Percentiles rank a stretch among this genome's conserved stretches.
phyloP scores from a whole-genome alignment of 148 eudicot species.

The Tetragonia tetragonoides region DNA sequence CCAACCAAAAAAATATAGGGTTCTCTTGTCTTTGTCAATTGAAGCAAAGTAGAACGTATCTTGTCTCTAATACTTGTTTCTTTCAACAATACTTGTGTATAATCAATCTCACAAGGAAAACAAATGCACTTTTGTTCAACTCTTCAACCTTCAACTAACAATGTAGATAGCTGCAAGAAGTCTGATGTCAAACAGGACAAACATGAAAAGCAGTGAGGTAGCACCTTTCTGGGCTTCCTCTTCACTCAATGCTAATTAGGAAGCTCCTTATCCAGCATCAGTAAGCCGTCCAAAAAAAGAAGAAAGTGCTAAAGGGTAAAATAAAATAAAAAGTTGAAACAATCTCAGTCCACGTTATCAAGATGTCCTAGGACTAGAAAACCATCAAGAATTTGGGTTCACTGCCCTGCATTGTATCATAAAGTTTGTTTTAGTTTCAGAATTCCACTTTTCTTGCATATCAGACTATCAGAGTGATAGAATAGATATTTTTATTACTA shows the following conservation, averaged over 20 bases:
- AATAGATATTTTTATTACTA: background rate
- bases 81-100: no score
- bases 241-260: background rate
- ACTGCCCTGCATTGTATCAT: background rate
- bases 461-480: background rate
- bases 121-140: background rate
- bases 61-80: no score
- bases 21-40: no score
- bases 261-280: background rate
- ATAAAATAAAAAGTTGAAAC: no score
- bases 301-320: no score
- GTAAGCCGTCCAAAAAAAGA: background rate
- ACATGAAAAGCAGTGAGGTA: background rate
- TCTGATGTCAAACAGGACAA: background rate
- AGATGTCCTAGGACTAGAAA: background rate
- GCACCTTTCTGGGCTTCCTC: background rate
- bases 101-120: no score
- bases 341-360: background rate
- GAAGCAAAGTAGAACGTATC: no score
- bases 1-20: no score
- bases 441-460: background rate
- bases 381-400: background rate
- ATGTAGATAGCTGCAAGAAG: background rate
- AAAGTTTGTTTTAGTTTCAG: background rate
- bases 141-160: background rate